Percentiles rank a stretch among this genome's conserved stretches.
These are phyloP conservation scores for Talaromyces sp. DNA, from an alignment of 2,329 filamentous ascomycete species.

Conservation along the genomic window DNA sequence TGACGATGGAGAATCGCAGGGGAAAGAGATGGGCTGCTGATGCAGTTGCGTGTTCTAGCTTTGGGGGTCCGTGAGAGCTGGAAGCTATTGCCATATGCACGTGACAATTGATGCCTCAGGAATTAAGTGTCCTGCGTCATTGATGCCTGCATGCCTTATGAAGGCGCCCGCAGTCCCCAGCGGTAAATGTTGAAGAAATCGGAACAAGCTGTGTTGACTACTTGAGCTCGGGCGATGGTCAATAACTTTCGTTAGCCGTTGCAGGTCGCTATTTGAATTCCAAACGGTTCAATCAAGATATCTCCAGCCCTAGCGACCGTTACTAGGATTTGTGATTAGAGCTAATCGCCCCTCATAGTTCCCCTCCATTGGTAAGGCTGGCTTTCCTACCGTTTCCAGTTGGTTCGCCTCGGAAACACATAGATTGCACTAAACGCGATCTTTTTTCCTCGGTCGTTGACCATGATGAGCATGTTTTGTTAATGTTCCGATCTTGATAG, in stretches of 20 bases:
- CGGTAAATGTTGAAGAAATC: constrained; percentile 1
- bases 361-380: constrained; percentile 22
- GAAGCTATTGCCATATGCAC: constrained; percentile 28
- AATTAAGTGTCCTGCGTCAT: constrained; percentile 17
- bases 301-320: not conserved
- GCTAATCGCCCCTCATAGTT: constrained; percentile 19
- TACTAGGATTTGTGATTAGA: not conserved
- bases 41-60: constrained; percentile 22
- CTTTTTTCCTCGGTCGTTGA: not conserved
- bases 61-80: constrained; percentile 24
- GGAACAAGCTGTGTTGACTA: constrained; percentile 2
- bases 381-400: not conserved
- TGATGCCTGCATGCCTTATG: constrained; percentile 16
- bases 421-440: not conserved
- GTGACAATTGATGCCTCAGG: constrained; percentile 20
- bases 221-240: constrained; percentile 2
- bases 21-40: constrained; percentile 17
- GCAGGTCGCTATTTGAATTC: not conserved
- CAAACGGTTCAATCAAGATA: not conserved
- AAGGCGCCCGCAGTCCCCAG: not conserved
- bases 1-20: constrained; percentile 5
- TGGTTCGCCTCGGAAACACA: not conserved
- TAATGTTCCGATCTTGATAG: too few species aligned
- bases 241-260: not conserved
- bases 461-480: too few species aligned